Evolutionary conservation across 1,139 yeast genomes (phyloP).

Genomic region (Magnusiomyces magnusii): DNA sequence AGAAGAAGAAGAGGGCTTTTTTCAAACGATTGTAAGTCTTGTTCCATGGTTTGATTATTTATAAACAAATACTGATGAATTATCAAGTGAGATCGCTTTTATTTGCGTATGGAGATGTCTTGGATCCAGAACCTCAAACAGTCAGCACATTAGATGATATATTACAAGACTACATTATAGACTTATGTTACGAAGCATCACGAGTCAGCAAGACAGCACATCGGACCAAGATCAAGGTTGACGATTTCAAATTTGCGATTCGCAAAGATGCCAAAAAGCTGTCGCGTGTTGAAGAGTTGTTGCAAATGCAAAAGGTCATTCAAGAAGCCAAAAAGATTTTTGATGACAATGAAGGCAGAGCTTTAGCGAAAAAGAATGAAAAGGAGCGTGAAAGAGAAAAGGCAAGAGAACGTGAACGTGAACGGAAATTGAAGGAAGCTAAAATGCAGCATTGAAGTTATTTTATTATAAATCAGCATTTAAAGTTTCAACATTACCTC

Average conservation of each 20-base stretch:
- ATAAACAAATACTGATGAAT: background rate
- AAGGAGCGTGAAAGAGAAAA: slow-evolving; percentile 3
- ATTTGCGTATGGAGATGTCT: slow-evolving; percentile 82
- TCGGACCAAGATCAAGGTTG: slow-evolving; percentile 70
- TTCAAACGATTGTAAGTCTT: slow-evolving; percentile 8
- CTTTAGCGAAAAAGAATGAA: slow-evolving; percentile 32
- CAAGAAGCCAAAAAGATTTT: slow-evolving; percentile 76
- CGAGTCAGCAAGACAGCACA: slow-evolving; percentile 47
- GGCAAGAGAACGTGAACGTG: slow-evolving; percentile 3
- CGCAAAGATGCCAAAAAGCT: slow-evolving; percentile 76
- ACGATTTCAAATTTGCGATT: slow-evolving; percentile 80
- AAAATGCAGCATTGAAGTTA: background rate
- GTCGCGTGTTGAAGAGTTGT: slow-evolving; percentile 75
- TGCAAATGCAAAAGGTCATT: slow-evolving; percentile 66
- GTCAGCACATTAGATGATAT: slow-evolving; percentile 76
- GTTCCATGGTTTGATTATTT: too few relatives aligned
- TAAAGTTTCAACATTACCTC: background rate
- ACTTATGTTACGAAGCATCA: slow-evolving; percentile 56
- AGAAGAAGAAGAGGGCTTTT: slow-evolving; percentile 15
- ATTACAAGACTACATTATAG: slow-evolving; percentile 67
- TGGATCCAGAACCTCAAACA: slow-evolving; percentile 69
- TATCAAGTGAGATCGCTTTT: slow-evolving; percentile 53
- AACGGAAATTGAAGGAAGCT: background rate
- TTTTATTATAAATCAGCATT: slow-evolving; percentile 1
- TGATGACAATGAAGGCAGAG: slow-evolving; percentile 56